Evolutionary conservation across 2,329 filamentous ascomycete species (phyloP).

Genomic region (Dactylellina leptospora): DNA sequence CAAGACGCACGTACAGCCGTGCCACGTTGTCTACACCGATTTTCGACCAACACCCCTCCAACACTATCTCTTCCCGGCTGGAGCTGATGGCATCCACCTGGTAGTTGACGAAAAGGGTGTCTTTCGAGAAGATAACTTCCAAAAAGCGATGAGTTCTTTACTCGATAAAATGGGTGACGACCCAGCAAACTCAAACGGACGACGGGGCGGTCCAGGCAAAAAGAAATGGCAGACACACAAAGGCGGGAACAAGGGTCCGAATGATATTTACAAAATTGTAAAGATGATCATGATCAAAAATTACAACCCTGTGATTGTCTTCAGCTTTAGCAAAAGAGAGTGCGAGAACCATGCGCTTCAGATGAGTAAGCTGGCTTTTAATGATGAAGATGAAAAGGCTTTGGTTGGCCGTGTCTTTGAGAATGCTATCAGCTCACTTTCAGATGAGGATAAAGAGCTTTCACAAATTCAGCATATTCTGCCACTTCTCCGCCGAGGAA

Average conservation of each 20-base stretch:
- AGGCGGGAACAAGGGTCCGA: conserved; percentile 72
- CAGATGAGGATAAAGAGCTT: conserved; percentile 86
- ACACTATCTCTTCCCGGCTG: conserved; percentile 96
- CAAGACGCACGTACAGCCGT: conserved; percentile 96
- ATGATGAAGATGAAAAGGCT: conserved; percentile 91
- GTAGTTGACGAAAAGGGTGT: conserved; percentile 96
- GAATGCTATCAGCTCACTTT: conserved; percentile 90
- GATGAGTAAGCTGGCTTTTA: conserved; percentile 88
- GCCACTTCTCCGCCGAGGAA: conserved; percentile 86
- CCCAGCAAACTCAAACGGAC: conserved; percentile 78
- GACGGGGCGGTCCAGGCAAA: conserved; percentile 78
- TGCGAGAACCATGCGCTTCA: conserved; percentile 89
- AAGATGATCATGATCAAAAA: conserved; percentile 98
- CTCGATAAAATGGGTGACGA: conserved; percentile 88
- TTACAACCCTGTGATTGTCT: conserved; percentile 97
- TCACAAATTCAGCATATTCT: conserved; percentile 91
- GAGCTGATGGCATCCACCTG: conserved; percentile 89
- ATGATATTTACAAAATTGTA: conserved; percentile 96
- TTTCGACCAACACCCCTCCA: conserved; percentile 96
- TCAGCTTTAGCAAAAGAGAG: conserved; percentile 98
- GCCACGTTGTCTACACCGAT: conserved; percentile 98
- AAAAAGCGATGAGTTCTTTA: conserved; percentile 90
- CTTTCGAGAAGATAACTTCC: conserved; percentile 97
- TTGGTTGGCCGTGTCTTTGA: conserved; percentile 95
- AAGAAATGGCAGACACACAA: conserved; percentile 93